Percentiles rank a stretch among this genome's conserved stretches.
Evolutionary conservation across 2,329 filamentous ascomycete genomes (phyloP).

Genomic region (Claviceps citrina): DNA sequence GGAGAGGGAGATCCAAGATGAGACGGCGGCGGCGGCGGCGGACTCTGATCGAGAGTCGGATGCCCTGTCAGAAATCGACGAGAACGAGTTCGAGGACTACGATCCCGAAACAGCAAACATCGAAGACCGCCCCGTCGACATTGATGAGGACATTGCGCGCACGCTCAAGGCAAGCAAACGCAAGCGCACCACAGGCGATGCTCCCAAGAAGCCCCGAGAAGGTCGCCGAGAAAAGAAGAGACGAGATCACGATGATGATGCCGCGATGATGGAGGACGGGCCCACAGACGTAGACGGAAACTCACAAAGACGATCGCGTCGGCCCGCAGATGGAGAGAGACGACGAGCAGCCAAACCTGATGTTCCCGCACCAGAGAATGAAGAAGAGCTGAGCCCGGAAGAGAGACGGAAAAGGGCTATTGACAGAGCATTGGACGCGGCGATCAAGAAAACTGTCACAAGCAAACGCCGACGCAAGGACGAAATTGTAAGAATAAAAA

Average conservation of each 20-base stretch:
- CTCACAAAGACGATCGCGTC: slow-evolving; percentile 32
- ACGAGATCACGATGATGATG: slow-evolving; percentile 34
- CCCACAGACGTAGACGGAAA: slow-evolving; percentile 28
- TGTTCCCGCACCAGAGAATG: slow-evolving; percentile 48
- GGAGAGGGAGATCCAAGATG: slow-evolving; percentile 27
- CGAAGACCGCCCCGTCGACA: slow-evolving; percentile 48
- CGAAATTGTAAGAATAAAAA: slow-evolving; percentile 51
- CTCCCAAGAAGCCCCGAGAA: slow-evolving; percentile 58
- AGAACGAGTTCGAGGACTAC: slow-evolving; percentile 55
- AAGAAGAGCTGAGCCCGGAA: slow-evolving; percentile 68
- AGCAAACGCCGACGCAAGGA: slow-evolving; percentile 66
- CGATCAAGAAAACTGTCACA: slow-evolving; percentile 57
- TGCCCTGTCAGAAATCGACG: slow-evolving; percentile 51
- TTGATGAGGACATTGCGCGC: slow-evolving; percentile 49
- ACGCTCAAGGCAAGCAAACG: slow-evolving; percentile 50
- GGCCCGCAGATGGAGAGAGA: slow-evolving; percentile 31
- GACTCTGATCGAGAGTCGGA: slow-evolving; percentile 42
- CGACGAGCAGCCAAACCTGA: slow-evolving; percentile 26
- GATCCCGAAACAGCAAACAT: slow-evolving; percentile 48
- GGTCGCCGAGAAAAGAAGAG: slow-evolving; percentile 55
- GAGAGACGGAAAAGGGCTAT: slow-evolving; percentile 72
- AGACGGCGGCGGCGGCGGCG: slow-evolving; percentile 23
- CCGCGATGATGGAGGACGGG: slow-evolving; percentile 29
- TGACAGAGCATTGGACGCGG: slow-evolving; percentile 74
- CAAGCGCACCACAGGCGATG: slow-evolving; percentile 48